Conservation (phyloP, 2,329 filamentous ascomycete genomes). For the Zymoseptoria brevis region DNA sequence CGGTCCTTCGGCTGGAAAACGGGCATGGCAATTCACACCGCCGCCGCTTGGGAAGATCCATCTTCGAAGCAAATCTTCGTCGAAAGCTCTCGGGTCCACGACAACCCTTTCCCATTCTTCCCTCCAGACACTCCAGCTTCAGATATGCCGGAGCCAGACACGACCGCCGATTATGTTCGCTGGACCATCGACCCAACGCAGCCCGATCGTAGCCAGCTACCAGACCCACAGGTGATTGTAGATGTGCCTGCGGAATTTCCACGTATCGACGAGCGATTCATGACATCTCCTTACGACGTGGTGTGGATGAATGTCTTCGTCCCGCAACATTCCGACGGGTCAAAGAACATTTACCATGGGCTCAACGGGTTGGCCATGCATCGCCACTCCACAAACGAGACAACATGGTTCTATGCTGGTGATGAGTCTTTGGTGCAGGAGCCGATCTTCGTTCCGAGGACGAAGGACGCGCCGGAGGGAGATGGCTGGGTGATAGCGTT, state of each 20-base stretch:
- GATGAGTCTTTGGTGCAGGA: constrained; percentile 44
- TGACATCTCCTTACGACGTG: constrained; percentile 33
- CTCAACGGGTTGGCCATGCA: constrained; percentile 15
- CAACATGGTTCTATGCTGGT: constrained; percentile 30
- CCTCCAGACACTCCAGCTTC: constrained; percentile 28
- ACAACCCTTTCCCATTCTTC: constrained; percentile 40
- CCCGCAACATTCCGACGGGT: constrained; percentile 23
- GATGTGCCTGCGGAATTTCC: constrained; percentile 39
- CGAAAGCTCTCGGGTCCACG: constrained; percentile 34
- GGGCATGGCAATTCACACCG: constrained; percentile 37
- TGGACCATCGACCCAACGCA: constrained; percentile 35
- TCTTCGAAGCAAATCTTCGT: constrained; percentile 31
- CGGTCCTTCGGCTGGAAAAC: constrained; percentile 16
- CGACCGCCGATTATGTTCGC: constrained; percentile 37
- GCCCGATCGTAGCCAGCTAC: constrained; percentile 20
- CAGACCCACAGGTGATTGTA: constrained; percentile 27
- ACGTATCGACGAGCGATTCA: constrained; percentile 39
- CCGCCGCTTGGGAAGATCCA: constrained; percentile 35
- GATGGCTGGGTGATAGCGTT: constrained; percentile 45
- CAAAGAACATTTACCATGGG: constrained; percentile 24
- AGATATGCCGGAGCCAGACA: constrained; percentile 24
- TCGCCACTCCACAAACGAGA: constrained; percentile 20
- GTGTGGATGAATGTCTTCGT: constrained; percentile 37
- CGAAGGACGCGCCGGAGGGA: constrained; percentile 36
- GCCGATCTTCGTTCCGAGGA: constrained; percentile 45